Evolutionary conservation across 2,329 filamentous ascomycete species (phyloP).

Genomic region (Rasamsonia emersonii): DNA sequence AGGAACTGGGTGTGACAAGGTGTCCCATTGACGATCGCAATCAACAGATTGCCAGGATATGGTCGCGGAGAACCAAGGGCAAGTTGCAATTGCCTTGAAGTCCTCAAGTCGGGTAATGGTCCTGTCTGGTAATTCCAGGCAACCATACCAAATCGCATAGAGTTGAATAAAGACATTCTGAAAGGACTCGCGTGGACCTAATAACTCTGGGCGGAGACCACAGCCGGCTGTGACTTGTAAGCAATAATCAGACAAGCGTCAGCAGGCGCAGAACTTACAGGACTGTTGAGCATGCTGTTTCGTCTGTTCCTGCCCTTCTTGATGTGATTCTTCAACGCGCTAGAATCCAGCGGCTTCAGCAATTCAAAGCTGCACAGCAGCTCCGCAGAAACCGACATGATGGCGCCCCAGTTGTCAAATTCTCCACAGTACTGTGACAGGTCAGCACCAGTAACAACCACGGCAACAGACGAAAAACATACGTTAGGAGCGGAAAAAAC

Average conservation of each 20-base stretch:
- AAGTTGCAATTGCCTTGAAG: no score
- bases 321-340: constrained; percentile 94
- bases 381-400: constrained; percentile 95
- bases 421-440: constrained; percentile 78
- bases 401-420: constrained; percentile 98
- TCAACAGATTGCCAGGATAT: no score
- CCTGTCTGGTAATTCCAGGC: no score
- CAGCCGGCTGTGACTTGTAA: constrained; percentile 30
- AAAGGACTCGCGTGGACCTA: constrained; percentile 14
- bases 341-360: constrained; percentile 91
- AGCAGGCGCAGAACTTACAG: constrained; percentile 54
- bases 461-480: constrained; percentile 34
- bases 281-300: constrained; percentile 92
- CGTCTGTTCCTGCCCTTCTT: constrained; percentile 95
- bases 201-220: constrained; percentile 38
- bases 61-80: no score
- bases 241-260: constrained; percentile 7
- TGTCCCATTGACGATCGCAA: no score
- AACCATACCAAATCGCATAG: constrained; percentile 11
- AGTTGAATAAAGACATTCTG: no score
- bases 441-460: constrained; percentile 15
- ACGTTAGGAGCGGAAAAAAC: constrained; percentile 97
- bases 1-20: no score
- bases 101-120: no score
- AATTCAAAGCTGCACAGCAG: constrained; percentile 95